Evolutionary conservation across 2,329 filamentous ascomycete species (phyloP).

Genomic region (Cordyceps cateniannulata): DNA sequence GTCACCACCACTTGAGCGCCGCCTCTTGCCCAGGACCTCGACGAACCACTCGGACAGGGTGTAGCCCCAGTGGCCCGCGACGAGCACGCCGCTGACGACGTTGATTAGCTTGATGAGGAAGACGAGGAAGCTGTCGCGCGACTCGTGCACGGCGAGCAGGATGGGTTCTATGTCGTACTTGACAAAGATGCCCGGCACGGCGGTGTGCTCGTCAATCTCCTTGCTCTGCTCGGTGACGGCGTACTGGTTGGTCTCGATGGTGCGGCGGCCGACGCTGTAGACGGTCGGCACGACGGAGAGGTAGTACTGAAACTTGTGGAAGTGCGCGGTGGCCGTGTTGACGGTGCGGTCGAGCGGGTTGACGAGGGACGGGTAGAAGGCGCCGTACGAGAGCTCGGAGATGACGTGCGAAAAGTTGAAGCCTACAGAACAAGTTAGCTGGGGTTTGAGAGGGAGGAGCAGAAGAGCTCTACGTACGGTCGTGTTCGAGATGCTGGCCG

Average conservation of each 20-base stretch:
- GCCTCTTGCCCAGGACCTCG: slow-evolving; percentile 46
- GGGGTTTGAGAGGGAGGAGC: neutral
- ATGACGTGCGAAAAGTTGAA: slow-evolving; percentile 99
- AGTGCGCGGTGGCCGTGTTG: slow-evolving; percentile 66
- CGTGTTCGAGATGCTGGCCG: slow-evolving; percentile 70
- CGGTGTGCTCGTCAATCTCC: slow-evolving; percentile 55
- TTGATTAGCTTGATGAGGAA: slow-evolving; percentile 83
- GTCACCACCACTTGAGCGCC: slow-evolving; percentile 37
- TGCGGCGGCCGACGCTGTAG: slow-evolving; percentile 65
- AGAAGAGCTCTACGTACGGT: neutral
- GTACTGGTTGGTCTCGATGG: slow-evolving; percentile 93
- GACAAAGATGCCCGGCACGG: slow-evolving; percentile 87
- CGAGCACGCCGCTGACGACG: slow-evolving; percentile 81
- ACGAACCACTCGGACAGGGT: slow-evolving; percentile 72
- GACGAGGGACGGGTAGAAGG: slow-evolving; percentile 88
- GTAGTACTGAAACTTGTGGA: slow-evolving; percentile 98
- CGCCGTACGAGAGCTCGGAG: slow-evolving; percentile 91
- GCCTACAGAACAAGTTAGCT: slow-evolving; percentile 38
- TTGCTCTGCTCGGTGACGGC: slow-evolving; percentile 86
- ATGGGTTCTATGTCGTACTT: slow-evolving; percentile 99
- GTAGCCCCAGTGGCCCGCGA: slow-evolving; percentile 90
- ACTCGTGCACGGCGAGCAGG: slow-evolving; percentile 76
- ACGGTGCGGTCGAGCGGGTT: slow-evolving; percentile 94
- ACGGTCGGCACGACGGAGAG: slow-evolving; percentile 90
- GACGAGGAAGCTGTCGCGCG: slow-evolving; percentile 65